Evolutionary conservation across 352 stramenopile genomes (phyloP).

Genomic region (Thalassiosira mediterranea): DNA sequence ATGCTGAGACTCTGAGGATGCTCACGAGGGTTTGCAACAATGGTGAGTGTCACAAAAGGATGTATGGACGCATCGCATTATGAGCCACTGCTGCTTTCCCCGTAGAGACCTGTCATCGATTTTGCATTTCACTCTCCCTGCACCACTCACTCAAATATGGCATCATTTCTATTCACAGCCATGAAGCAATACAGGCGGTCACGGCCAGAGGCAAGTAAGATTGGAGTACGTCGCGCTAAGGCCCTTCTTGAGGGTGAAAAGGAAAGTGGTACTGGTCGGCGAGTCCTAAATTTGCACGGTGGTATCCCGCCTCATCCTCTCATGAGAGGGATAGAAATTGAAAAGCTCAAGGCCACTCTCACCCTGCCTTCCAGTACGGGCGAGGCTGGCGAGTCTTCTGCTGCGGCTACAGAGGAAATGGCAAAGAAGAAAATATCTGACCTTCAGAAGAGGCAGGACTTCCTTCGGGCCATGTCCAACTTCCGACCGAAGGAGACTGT

Average conservation of each 20-base stretch:
- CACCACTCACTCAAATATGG: not conserved
- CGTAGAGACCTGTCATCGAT: not conserved
- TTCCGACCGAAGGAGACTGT: slow-evolving; percentile 95
- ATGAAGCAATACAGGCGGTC: slow-evolving; percentile 98
- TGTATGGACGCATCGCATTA: too few relatives aligned
- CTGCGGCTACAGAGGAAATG: slow-evolving; percentile 44
- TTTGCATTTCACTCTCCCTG: slow-evolving; percentile 7
- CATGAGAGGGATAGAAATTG: slow-evolving; percentile 82
- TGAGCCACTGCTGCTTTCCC: not conserved
- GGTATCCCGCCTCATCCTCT: slow-evolving; percentile 92
- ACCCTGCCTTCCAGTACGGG: not conserved
- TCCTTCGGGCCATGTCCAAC: slow-evolving; percentile 90
- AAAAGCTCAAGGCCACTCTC: slow-evolving; percentile 55
- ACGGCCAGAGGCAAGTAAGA: slow-evolving; percentile 92
- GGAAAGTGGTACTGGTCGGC: slow-evolving; percentile 59
- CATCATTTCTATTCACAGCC: slow-evolving; percentile 57
- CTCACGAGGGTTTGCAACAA: slow-evolving; percentile 91
- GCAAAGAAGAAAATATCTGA: slow-evolving; percentile 79
- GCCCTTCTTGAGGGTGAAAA: slow-evolving; percentile 86
- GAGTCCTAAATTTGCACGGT: slow-evolving; percentile 46
- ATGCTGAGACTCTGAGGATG: slow-evolving; percentile 67
- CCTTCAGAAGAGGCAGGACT: slow-evolving; percentile 90
- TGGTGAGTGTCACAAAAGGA: slow-evolving; percentile 56
- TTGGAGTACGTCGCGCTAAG: slow-evolving; percentile 94
- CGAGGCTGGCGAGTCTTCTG: slow-evolving; percentile 4